phyloP scores from a whole-genome alignment of 1,284 basidiomycete species.

The Naganishia sp. region DNA sequence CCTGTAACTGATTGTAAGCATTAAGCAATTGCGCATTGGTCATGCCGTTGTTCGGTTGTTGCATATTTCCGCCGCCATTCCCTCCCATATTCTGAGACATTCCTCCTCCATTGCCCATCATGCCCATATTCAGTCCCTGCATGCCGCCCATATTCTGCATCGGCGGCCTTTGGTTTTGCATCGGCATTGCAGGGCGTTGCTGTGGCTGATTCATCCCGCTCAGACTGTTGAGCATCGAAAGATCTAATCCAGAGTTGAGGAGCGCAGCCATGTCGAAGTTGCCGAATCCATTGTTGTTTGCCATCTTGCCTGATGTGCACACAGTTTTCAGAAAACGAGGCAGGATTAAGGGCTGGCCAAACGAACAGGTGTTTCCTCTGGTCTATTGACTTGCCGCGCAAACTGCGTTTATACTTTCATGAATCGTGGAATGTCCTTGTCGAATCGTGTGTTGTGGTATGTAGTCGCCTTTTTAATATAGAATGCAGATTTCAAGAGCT shows the following conservation, averaged over 20 bases:
- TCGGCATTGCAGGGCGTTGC: constrained; percentile 23
- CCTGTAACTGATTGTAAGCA: constrained; percentile 18
- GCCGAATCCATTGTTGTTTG: constrained; percentile 22
- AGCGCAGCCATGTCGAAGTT: constrained; percentile 22
- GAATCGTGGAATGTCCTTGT: no score
- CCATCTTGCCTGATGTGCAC: constrained; percentile 7
- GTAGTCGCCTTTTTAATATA: no score
- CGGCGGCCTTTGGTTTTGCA: constrained; percentile 15
- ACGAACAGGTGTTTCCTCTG: no score
- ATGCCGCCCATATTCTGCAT: constrained; percentile 21
- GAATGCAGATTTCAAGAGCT: no score
- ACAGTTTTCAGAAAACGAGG: no score
- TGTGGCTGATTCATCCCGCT: constrained; percentile 17
- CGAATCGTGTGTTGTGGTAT: no score
- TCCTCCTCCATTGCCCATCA: neutral
- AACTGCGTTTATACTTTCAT: no score
- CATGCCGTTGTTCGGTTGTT: constrained; percentile 23
- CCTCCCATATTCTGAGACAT: constrained; percentile 14
- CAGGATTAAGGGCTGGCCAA: neutral
- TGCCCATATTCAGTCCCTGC: constrained; percentile 24
- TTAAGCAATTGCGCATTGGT: constrained; percentile 11
- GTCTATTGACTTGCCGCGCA: no score
- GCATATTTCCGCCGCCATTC: constrained; percentile 16
- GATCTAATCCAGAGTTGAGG: constrained; percentile 16
- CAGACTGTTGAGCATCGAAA: constrained; percentile 24